Conservation (phyloP, 1,284 basidiomycete species). For the Puccinia coronata region DNA sequence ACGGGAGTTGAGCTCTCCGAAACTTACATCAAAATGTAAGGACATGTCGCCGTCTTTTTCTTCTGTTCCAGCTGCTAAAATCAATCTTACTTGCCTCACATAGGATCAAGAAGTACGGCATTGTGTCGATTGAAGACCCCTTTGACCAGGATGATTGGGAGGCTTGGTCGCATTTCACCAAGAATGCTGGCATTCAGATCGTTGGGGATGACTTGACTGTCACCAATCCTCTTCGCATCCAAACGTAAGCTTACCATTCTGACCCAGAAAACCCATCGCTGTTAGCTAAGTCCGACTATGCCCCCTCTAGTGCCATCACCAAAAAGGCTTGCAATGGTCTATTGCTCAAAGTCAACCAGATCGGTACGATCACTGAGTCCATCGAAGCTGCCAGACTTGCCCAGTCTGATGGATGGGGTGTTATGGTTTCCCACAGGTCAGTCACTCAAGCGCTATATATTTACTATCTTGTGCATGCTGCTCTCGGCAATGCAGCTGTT, state of each 20-base stretch:
- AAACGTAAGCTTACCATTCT: conserved; percentile 63
- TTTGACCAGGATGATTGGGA: conserved; percentile 99
- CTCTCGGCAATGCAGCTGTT: background rate
- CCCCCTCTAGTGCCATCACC: conserved; percentile 72
- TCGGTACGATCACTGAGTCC: conserved; percentile 98
- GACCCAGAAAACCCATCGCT: background rate
- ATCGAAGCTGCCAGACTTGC: conserved; percentile 92
- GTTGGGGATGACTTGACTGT: conserved; percentile 98
- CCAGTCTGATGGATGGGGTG: conserved; percentile 95
- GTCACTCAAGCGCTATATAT: conserved; percentile 69
- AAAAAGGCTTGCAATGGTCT: conserved; percentile 99
- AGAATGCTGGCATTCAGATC: conserved; percentile 68
- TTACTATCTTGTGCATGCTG: background rate
- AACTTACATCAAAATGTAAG: conserved; percentile 75
- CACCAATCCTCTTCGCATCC: conserved; percentile 96
- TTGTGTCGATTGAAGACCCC: conserved; percentile 96
- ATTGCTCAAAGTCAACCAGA: conserved; percentile 97
- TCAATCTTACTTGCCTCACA: background rate
- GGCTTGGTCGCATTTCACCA: conserved; percentile 91
- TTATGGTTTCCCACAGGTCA: conserved; percentile 99
- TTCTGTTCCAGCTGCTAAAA: background rate
- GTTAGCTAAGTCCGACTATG: background rate
- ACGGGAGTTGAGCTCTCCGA: conserved; percentile 88
- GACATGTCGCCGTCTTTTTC: background rate
- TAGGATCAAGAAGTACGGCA: conserved; percentile 81